Evolutionary conservation across 2,329 filamentous ascomycete species (phyloP), one percentile per base, ranked within the genome.

Genomic region (Thelonectria rubi): DNA sequence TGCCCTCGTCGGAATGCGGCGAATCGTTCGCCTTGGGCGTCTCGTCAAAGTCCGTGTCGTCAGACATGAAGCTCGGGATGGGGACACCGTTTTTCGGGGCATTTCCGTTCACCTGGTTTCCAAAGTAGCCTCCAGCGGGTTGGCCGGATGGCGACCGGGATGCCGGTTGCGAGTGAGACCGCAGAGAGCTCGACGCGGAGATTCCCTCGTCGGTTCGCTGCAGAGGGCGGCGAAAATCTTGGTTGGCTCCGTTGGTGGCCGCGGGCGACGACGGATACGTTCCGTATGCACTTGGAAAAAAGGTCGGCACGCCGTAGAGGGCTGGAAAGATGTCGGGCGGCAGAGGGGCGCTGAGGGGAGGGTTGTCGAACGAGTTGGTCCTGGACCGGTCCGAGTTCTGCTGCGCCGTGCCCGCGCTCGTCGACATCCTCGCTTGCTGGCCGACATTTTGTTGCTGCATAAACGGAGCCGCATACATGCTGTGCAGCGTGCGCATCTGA

Each of bases 151-250:
- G 69, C 65, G 79, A 77, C 30, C 85, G 79, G 34, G 85, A 83
- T 3, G 87, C 86, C 21, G 87, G 87, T 71, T 89, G 87, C n/a
- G 87, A 89, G 71, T 90, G 87, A 24, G 87, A 90, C 65, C 87
- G 82, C 63, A 88, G 73, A n/a, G 85, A 79, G 66, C 86, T 84
- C 24, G 85, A 80, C 53, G 81, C 75, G 39, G 79, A 75, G 17
- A 77, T 70, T 10, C 80, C 80, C 37, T 88, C 86, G 21, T 80
- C 83, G 15, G 81, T 77, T 69, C 87, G 79, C 65, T 89, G 86
- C 55, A 86, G 75, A 48, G 84, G 82, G 53, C 86, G 81, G 65
- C 87, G 81, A 66, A 84, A 84, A 62, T 89, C 87, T 30, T 84
- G 77, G 8, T 74, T 73, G 8, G 75, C 69, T 3, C 78, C 73